Evolutionary conservation across 176 grass and related monocot genomes (phyloP).

Genomic region (Hyparrhenia diplandra): DNA sequence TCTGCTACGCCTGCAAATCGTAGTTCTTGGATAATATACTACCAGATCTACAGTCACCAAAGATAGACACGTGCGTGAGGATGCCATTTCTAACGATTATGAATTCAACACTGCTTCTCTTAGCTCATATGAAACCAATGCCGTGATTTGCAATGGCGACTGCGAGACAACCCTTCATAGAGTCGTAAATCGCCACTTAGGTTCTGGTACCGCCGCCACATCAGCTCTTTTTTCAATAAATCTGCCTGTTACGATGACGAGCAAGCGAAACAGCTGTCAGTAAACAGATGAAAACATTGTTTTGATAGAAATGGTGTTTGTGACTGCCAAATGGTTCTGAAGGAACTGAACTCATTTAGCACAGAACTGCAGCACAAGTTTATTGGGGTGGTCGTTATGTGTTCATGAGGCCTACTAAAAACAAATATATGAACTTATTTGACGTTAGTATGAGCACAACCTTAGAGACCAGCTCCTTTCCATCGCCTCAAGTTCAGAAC

Average conservation of each 20-base stretch:
- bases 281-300: not conserved
- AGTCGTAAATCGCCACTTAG: conserved; percentile 2
- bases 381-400: not conserved
- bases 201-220: not conserved
- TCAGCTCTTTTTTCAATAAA: not conserved
- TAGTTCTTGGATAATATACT: not conserved
- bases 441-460: conserved; percentile 1
- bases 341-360: not conserved
- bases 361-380: not conserved
- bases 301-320: not conserved
- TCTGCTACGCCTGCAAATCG: not conserved
- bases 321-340: not conserved
- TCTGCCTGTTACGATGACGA: conserved; percentile 17
- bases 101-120: not conserved
- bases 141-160: not conserved
- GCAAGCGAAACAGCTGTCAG: not conserved
- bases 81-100: not conserved
- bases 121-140: not conserved
- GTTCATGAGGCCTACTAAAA: conserved; percentile 1
- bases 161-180: not conserved
- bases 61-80: not conserved
- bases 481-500: conserved; percentile 15
- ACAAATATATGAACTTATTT: not conserved
- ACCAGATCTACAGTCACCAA: not conserved
- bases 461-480: conserved; percentile 7